phyloP scores from a whole-genome alignment of 2,329 filamentous ascomycete genomes.

The Fusarium tuaranense region DNA sequence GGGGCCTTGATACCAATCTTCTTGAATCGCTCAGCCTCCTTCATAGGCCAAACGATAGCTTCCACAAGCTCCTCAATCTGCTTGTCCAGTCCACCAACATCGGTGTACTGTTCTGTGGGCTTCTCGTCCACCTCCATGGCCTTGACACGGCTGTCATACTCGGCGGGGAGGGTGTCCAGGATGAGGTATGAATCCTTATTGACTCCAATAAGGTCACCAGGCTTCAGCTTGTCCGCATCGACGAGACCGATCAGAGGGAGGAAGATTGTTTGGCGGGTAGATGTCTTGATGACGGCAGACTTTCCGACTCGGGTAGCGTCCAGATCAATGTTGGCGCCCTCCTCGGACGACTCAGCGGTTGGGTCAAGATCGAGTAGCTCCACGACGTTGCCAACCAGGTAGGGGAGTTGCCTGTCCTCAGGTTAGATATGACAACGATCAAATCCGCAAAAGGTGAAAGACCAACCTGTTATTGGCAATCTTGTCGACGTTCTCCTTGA shows the following conservation, averaged over 20 bases:
- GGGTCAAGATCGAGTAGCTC: slow-evolving; percentile 97
- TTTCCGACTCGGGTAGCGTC: slow-evolving; percentile 97
- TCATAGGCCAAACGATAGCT: slow-evolving; percentile 99
- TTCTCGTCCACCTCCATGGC: slow-evolving; percentile 99
- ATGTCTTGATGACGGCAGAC: slow-evolving; percentile 99
- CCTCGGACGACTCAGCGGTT: slow-evolving; percentile 93
- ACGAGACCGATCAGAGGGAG: slow-evolving; percentile 96
- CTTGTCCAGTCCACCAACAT: slow-evolving; percentile 97
- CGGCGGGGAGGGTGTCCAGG: slow-evolving; percentile 93
- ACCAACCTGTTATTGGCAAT: slow-evolving; percentile 96
- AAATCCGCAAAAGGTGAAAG: background rate
- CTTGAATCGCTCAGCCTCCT: slow-evolving; percentile 98
- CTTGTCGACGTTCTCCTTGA: slow-evolving; percentile 99
- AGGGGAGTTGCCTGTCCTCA: slow-evolving; percentile 85
- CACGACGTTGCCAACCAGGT: slow-evolving; percentile 98
- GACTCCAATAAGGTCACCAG: slow-evolving; percentile 95
- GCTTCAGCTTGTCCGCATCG: slow-evolving; percentile 94
- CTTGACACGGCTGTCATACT: slow-evolving; percentile 99
- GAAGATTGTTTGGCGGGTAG: slow-evolving; percentile 98
- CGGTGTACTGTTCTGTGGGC: slow-evolving; percentile 98
- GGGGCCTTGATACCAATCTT: slow-evolving; percentile 99
- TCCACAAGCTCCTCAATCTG: slow-evolving; percentile 99
- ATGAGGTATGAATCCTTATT: slow-evolving; percentile 99
- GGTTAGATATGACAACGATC: slow-evolving; percentile 3
- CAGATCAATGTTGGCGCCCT: slow-evolving; percentile 98